phyloP scores from a whole-genome alignment of 2,329 filamentous ascomycete genomes.

The Colletotrichum sp. region DNA sequence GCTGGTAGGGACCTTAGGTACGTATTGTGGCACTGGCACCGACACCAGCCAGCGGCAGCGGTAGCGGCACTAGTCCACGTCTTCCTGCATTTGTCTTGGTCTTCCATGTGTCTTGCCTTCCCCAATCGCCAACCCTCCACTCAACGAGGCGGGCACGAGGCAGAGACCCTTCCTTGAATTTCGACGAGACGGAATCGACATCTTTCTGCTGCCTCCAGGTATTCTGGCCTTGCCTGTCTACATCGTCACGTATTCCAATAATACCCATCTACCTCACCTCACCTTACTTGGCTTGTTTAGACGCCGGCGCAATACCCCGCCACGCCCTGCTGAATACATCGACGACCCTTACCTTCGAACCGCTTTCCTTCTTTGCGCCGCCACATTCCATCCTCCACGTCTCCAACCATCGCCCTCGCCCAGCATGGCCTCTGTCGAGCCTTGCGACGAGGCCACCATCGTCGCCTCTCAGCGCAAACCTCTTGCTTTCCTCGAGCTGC shows the following conservation, averaged over 20 bases:
- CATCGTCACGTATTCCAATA: background rate
- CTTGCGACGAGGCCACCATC: constrained; percentile 30
- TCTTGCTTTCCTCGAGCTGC: constrained; percentile 46
- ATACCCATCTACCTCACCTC: background rate
- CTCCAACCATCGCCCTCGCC: background rate
- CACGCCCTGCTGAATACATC: background rate
- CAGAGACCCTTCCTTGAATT: background rate
- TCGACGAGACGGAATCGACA: background rate
- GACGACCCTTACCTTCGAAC: background rate
- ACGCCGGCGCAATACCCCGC: background rate
- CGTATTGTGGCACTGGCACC: background rate
- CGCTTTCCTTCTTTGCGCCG: background rate
- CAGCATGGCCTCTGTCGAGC: constrained; percentile 40
- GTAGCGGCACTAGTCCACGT: background rate
- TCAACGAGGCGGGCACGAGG: constrained; percentile 4
- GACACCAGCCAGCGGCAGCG: background rate
- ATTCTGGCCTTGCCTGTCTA: background rate
- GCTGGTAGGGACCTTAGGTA: background rate
- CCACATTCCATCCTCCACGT: background rate
- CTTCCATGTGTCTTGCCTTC: background rate
- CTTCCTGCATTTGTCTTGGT: background rate
- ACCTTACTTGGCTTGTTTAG: background rate
- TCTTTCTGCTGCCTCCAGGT: background rate
- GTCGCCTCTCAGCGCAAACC: constrained; percentile 19
- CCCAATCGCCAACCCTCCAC: background rate